Base-by-base conservation (phyloP, 2,329 filamentous ascomycete species). In the Aspergillus hiratsukae region DNA sequence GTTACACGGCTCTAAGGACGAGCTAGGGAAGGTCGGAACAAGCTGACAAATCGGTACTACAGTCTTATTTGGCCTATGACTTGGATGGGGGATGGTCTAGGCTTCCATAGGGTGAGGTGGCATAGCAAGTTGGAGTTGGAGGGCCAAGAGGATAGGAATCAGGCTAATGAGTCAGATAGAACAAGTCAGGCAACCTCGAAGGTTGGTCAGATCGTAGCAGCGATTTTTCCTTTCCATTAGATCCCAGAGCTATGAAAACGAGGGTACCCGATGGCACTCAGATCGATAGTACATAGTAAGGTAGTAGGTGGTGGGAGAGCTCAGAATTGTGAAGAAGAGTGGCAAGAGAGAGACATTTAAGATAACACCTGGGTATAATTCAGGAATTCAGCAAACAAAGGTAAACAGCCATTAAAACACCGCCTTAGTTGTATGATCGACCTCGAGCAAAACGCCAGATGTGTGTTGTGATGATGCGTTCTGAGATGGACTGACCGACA, bases 331-430 rank as follows among this genome's bases (percentile, higher is more conserved):
- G 43, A 25, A 46, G 11, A 48, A 51, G 27, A 51, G 46, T 50
- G 51, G 57, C 52, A 58, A 58, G 58, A 45, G 19, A 46, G 56
- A 57, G 51, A 59, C 46, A 49, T 56, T 35, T 48, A 52, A 37
- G 58, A 59, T 59, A 69, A 69, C 62, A 65, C 66, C 63, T 60
- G 70, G 70, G 70, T 72, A 72, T 72, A 70, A 67, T 62, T 65
- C 66, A 70, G 64, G 64, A 54, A 62, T 61, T 55, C 43, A 46
- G 63, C 52, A 64, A 58, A 65, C 55, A 64, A 68, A 60, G 57
- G 49, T 60, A 61, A 54, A 58, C 63, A 66, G 58, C 62, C 56
- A 60, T 52, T 56, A 64, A 57, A 69, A 72, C 67, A 70, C 68
- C 68, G 62, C 65, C 64, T 59, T 65, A 57, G 62, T 66, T 65